A percentile compares a stretch with the other conserved stretches of the same genome.
Evolutionary conservation across 2,329 filamentous ascomycete genomes (phyloP).

Genomic region (Pseudogymnoascus sp.): DNA sequence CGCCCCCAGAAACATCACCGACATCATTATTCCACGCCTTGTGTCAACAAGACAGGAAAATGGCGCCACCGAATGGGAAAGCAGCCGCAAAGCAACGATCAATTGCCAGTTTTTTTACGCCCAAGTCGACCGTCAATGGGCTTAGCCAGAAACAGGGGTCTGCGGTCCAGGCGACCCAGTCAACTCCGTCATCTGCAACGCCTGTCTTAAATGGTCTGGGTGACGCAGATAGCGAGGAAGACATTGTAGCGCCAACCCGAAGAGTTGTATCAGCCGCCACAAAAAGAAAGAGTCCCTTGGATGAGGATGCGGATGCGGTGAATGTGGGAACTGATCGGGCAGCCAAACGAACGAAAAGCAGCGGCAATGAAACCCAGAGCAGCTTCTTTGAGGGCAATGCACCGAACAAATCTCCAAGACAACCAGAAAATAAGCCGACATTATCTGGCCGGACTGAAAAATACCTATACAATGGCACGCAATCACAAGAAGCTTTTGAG

Average conservation of each 20-base stretch:
- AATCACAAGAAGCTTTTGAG: constrained; percentile 17
- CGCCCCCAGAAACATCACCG: background rate
- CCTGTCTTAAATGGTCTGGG: constrained; percentile 8
- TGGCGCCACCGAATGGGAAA: constrained; percentile 20
- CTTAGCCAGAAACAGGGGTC: constrained; percentile 18
- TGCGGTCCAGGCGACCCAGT: constrained; percentile 29
- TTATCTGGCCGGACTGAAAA: constrained; percentile 39
- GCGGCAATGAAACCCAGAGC: constrained; percentile 33
- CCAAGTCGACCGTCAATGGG: constrained; percentile 44
- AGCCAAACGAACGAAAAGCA: constrained; percentile 38
- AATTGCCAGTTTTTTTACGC: constrained; percentile 78
- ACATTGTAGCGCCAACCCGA: constrained; percentile 15
- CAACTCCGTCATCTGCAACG: constrained; percentile 22
- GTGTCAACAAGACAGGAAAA: constrained; percentile 12
- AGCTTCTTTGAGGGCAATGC: constrained; percentile 33
- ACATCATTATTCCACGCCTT: background rate
- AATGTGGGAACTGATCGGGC: constrained; percentile 29
- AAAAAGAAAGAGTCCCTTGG: constrained; percentile 43
- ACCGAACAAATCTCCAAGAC: constrained; percentile 24
- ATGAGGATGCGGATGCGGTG: constrained; percentile 39
- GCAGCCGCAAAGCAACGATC: constrained; percentile 56
- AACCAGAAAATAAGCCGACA: constrained; percentile 16
- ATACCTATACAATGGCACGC: constrained; percentile 41
- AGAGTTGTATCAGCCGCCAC: constrained; percentile 17
- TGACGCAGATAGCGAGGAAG: constrained; percentile 24